Conservation (phyloP, 2,329 filamentous ascomycete genomes). For the Chrysoporthe puriensis region DNA sequence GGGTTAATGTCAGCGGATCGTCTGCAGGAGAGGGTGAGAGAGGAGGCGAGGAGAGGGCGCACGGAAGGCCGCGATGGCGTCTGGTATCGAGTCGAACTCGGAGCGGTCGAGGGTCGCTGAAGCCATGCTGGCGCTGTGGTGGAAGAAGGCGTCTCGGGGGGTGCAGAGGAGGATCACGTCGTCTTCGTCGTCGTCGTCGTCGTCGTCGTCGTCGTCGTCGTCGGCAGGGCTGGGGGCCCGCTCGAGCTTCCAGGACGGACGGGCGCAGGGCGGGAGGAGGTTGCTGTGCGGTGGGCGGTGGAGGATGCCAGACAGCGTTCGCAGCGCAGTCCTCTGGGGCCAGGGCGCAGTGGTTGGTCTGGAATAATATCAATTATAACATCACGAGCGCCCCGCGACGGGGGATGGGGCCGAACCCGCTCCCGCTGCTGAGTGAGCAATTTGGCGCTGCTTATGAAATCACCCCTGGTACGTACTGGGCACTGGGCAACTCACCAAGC, state of each 20-base stretch:
- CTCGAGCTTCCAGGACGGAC: too few relatives aligned
- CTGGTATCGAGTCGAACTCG: slow-evolving; percentile 68
- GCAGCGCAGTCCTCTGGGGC: too few relatives aligned
- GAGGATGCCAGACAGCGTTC: too few relatives aligned
- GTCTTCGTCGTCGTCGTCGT: not conserved
- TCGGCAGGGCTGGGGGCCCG: too few relatives aligned
- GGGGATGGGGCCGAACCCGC: not conserved
- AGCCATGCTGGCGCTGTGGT: slow-evolving; percentile 46
- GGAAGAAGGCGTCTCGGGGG: too few relatives aligned
- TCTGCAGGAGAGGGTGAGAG: not conserved
- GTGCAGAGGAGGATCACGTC: not conserved
- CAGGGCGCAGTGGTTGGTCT: not conserved
- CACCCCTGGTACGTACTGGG: not conserved
- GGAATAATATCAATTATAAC: not conserved
- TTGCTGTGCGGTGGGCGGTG: too few relatives aligned
- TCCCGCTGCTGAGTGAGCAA: slow-evolving; percentile 10
- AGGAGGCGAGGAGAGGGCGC: slow-evolving; percentile 38
- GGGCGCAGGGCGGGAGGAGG: too few relatives aligned
- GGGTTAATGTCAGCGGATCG: not conserved
- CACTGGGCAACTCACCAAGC: too few relatives aligned
- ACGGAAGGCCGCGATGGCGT: slow-evolving; percentile 68
- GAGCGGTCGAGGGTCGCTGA: slow-evolving; percentile 52
- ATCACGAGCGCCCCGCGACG: slow-evolving; percentile 13
- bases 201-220: not conserved
- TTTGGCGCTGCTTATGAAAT: slow-evolving; percentile 13